A percentile compares a stretch with the other conserved stretches of the same genome.
These are phyloP conservation scores for Actinomucor elegans DNA, from an alignment of 371 early-diverging fungal species.

Conservation along the genomic window DNA sequence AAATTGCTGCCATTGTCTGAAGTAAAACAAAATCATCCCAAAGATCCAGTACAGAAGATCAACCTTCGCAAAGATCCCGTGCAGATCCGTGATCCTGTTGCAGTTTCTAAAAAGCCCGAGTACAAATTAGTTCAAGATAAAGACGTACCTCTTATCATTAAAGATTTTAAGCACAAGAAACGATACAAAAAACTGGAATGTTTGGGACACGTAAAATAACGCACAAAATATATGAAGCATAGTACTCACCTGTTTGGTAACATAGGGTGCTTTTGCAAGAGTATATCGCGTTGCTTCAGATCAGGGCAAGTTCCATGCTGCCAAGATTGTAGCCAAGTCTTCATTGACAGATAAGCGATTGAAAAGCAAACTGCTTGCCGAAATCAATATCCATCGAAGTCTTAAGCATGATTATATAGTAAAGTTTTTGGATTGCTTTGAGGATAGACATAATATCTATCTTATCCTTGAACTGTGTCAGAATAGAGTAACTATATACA, in stretches of 20 bases:
- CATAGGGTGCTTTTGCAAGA: conserved; percentile 90
- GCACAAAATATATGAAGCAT: too few species aligned
- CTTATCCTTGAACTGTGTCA: conserved; percentile 95
- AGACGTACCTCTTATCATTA: conserved; percentile 10
- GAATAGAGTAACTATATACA: conserved; percentile 67
- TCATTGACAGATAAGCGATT: conserved; percentile 60
- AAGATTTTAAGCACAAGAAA: conserved; percentile 2
- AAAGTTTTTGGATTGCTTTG: conserved; percentile 81
- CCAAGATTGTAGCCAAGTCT: conserved; percentile 78
- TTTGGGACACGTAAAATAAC: conserved; percentile 16
- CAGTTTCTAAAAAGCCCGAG: neutral
- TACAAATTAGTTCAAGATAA: conserved; percentile 15
- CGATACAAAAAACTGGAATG: conserved; percentile 9
- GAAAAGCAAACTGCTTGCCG: conserved; percentile 73
- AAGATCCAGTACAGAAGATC: conserved; percentile 2
- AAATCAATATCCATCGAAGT: conserved; percentile 85
- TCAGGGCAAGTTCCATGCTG: conserved; percentile 59
- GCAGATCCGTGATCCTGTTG: neutral
- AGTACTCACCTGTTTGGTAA: too few species aligned
- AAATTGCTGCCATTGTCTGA: neutral
- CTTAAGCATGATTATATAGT: conserved; percentile 88
- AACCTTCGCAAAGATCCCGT: neutral
- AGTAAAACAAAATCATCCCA: neutral
- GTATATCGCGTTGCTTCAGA: conserved; percentile 68
- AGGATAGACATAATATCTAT: conserved; percentile 88